A percentile compares a stretch with the other conserved stretches of the same genome.
Evolutionary conservation across 2,329 filamentous ascomycete species (phyloP).

Genomic region (Curvularia spicifera): DNA sequence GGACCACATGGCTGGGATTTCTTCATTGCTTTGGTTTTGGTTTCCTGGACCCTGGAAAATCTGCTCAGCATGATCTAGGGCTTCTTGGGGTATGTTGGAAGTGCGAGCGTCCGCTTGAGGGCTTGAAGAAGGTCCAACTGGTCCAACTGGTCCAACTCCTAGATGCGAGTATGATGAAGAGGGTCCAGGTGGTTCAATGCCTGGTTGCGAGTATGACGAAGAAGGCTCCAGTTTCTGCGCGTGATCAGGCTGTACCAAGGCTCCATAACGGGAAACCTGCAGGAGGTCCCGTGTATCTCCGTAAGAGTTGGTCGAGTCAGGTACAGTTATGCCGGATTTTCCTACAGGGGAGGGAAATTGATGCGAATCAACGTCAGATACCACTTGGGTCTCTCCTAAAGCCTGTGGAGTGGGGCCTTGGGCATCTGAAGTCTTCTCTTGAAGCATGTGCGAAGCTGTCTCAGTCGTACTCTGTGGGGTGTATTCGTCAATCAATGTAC

Average conservation of each 20-base stretch:
- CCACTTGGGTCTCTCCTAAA: neutral
- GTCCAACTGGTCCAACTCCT: slow-evolving; percentile 3
- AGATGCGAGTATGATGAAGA: slow-evolving; percentile 42
- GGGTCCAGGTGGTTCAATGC: slow-evolving; percentile 19
- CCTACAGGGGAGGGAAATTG: slow-evolving; percentile 14
- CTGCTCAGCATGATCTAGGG: slow-evolving; percentile 39
- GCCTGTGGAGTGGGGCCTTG: neutral
- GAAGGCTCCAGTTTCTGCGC: slow-evolving; percentile 25
- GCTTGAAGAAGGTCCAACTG: too few species aligned
- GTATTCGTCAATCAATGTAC: slow-evolving; percentile 44
- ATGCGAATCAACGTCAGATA: too few species aligned
- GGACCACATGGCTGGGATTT: slow-evolving; percentile 46
- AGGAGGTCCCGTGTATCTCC: slow-evolving; percentile 46
- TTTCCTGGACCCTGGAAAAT: slow-evolving; percentile 33
- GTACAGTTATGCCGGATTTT: slow-evolving; percentile 33
- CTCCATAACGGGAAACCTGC: slow-evolving; percentile 38
- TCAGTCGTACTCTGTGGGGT: slow-evolving; percentile 15
- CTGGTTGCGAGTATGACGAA: slow-evolving; percentile 33
- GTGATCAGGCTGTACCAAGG: neutral
- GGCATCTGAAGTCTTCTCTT: neutral
- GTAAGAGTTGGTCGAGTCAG: slow-evolving; percentile 43
- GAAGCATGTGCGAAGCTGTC: slow-evolving; percentile 16
- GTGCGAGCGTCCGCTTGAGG: neutral
- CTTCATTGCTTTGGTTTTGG: slow-evolving; percentile 12
- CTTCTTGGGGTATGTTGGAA: slow-evolving; percentile 33